These are phyloP conservation scores for Acanthamoeba divionensis DNA, from an alignment of 208 protist species.

Conservation along the genomic window DNA sequence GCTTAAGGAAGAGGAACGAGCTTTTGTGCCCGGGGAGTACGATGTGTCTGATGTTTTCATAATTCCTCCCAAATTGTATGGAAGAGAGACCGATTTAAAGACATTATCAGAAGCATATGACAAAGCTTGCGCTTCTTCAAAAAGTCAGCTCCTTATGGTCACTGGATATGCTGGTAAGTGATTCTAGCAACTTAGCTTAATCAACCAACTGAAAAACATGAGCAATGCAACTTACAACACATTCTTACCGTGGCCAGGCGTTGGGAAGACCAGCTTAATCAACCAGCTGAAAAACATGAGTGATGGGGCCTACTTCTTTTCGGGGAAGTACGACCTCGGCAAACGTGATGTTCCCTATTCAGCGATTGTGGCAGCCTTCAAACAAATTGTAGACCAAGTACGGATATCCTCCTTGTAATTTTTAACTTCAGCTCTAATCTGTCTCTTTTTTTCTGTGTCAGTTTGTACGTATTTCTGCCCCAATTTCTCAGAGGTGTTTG, in stretches of 20 bases:
- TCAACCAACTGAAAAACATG: background rate
- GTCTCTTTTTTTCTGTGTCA: background rate
- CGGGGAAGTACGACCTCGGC: constrained; percentile 44
- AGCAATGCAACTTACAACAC: background rate
- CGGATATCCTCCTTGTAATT: no score
- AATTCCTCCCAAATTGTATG: constrained; percentile 4
- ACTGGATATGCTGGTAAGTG: no score
- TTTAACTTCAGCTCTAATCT: background rate
- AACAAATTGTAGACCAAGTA: background rate
- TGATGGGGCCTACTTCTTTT: constrained; percentile 16
- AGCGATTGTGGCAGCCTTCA: constrained; percentile 1
- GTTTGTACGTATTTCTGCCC: background rate
- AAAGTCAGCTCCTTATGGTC: no score
- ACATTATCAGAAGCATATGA: background rate
- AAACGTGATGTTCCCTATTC: constrained; percentile 51
- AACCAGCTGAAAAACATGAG: constrained; percentile 5
- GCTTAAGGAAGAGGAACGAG: background rate
- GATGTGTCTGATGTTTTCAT: constrained; percentile 39
- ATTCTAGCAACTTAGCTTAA: no score
- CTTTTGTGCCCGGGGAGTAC: background rate
- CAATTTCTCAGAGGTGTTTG: background rate
- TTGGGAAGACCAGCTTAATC: constrained; percentile 25
- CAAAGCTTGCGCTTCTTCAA: no score
- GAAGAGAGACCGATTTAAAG: background rate
- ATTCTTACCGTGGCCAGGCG: no score